phyloP scores from a whole-genome alignment of 2,329 filamentous ascomycete species.

The Trichoderma sp. region DNA sequence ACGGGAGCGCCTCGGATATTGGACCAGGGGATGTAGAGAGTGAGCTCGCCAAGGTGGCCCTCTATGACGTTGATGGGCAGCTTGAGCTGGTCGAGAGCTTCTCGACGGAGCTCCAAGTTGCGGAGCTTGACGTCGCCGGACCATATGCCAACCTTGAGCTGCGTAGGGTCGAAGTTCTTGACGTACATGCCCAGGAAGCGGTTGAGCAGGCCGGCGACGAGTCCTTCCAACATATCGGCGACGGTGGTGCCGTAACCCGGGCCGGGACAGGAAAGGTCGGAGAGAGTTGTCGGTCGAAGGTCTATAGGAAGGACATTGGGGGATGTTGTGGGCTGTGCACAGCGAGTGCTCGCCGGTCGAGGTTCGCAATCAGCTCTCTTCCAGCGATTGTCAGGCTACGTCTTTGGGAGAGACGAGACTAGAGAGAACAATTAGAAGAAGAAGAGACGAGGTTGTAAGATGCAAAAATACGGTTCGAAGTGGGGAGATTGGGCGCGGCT shows the following conservation, averaged over 20 bases:
- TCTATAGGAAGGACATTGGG: constrained; percentile 25
- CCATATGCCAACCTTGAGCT: constrained; percentile 99
- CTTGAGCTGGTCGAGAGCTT: constrained; percentile 95
- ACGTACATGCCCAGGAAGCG: constrained; percentile 99
- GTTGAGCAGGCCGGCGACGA: constrained; percentile 96
- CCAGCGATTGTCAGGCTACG: not conserved
- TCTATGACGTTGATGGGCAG: constrained; percentile 95
- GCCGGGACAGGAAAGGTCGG: constrained; percentile 44
- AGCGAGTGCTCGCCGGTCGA: constrained; percentile 15
- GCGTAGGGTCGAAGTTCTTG: constrained; percentile 97
- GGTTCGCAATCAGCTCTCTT: not conserved
- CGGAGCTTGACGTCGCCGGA: constrained; percentile 95
- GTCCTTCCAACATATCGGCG: constrained; percentile 86
- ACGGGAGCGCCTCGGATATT: constrained; percentile 93
- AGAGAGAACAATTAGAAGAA: not conserved
- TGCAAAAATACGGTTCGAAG: not conserved
- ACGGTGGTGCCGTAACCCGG: constrained; percentile 67
- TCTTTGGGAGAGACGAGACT: not conserved
- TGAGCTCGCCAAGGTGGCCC: constrained; percentile 89
- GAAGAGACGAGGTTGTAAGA: not conserved
- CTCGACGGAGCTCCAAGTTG: constrained; percentile 86
- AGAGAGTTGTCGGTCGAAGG: constrained; percentile 9
- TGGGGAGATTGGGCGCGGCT: constrained; percentile 16
- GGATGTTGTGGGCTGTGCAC: constrained; percentile 5
- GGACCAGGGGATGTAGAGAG: constrained; percentile 93